These are phyloP conservation scores for Pleurostoma richardsiae DNA, from an alignment of 2,329 filamentous ascomycete genomes.

Conservation along the genomic window DNA sequence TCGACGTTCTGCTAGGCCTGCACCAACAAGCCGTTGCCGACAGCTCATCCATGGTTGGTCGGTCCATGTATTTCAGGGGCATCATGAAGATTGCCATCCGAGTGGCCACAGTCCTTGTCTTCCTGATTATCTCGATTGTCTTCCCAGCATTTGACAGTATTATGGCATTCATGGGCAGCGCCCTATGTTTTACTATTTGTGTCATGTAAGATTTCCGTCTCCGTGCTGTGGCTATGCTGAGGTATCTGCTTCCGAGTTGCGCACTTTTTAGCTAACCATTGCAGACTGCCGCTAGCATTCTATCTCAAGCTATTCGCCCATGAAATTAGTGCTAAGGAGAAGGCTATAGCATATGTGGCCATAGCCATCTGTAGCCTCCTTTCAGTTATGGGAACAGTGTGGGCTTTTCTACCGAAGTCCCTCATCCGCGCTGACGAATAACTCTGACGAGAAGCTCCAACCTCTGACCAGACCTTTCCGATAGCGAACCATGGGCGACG, in stretches of 20 bases:
- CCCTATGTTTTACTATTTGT: conserved; percentile 90
- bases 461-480: no score
- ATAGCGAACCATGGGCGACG: no score
- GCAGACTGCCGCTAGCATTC: conserved; percentile 71
- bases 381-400: conserved; percentile 74
- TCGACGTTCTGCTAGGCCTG: conserved; percentile 76
- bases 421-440: conserved; percentile 52
- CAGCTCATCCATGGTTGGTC: conserved; percentile 42
- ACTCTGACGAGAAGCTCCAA: neutral
- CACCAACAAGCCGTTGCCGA: conserved; percentile 44
- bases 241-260: neutral
- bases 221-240: neutral
- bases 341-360: conserved; percentile 60
- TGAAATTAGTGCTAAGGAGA: conserved; percentile 61
- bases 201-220: conserved; percentile 53
- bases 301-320: conserved; percentile 84
- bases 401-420: conserved; percentile 80
- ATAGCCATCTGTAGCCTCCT: conserved; percentile 65
- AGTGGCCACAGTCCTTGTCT: conserved; percentile 61
- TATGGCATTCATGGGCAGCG: conserved; percentile 85
- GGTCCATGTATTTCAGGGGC: conserved; percentile 52
- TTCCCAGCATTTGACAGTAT: conserved; percentile 82
- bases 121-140: conserved; percentile 66
- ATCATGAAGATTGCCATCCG: conserved; percentile 57
- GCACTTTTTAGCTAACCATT: neutral